Evolutionary conservation across 148 eudicot species (phyloP).

Genomic region (Silene conica): DNA sequence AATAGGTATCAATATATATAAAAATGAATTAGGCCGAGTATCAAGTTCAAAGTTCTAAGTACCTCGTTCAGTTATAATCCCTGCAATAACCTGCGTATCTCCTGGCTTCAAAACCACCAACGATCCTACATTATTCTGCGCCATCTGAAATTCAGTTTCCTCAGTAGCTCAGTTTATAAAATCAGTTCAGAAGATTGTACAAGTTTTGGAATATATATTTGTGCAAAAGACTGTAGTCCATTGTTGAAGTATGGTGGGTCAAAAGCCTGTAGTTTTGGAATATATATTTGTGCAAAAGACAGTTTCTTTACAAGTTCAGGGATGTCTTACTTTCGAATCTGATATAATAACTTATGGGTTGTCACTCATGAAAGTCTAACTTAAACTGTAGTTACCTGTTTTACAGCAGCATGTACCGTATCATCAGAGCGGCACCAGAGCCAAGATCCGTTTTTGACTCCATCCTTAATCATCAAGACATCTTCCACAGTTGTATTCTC

Average conservation of each 20-base stretch:
- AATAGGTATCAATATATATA: background rate
- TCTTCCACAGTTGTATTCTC: constrained; percentile 72
- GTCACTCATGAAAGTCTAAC: background rate
- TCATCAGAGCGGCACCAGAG: constrained; percentile 68
- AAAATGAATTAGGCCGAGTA: no score
- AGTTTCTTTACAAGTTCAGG: background rate
- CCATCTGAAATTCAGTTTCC: constrained; percentile 50
- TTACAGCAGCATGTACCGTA: constrained; percentile 65
- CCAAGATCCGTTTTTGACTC: constrained; percentile 63
- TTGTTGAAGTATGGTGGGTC: no score
- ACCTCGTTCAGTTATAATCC: constrained; percentile 85
- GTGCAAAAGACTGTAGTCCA: background rate
- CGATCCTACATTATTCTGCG: constrained; percentile 72
- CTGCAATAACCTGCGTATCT: constrained; percentile 59
- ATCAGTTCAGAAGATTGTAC: background rate
- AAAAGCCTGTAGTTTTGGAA: no score
- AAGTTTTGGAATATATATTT: background rate
- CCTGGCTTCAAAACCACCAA: constrained; percentile 85
- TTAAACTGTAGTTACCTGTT: constrained; percentile 42
- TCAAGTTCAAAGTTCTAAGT: background rate
- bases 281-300: no score
- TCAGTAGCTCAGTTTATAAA: background rate
- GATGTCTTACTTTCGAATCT: background rate
- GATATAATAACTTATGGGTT: background rate
- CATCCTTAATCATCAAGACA: constrained; percentile 65